Evolutionary conservation across 371 early-diverging fungal species (phyloP).

Genomic region (Mortierella sp.): DNA sequence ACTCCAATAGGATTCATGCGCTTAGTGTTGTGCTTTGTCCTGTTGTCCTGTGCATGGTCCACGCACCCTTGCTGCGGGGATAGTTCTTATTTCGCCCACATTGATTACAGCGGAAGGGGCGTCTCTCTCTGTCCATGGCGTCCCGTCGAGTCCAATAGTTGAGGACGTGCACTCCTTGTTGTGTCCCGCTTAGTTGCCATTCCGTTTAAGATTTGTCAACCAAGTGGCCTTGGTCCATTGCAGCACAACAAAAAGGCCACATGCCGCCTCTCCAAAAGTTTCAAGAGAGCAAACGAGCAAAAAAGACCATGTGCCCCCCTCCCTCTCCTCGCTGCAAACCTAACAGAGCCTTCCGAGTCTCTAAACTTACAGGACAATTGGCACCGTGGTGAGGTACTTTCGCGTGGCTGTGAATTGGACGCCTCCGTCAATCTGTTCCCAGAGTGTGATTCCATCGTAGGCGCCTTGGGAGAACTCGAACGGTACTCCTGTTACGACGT

Average conservation of each 20-base stretch:
- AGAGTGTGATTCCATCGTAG: constrained; percentile 93
- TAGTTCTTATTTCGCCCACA: too few relatives aligned
- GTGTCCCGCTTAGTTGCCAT: neutral
- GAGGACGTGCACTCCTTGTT: constrained; percentile 2
- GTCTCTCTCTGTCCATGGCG: too few relatives aligned
- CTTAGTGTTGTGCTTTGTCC: too few relatives aligned
- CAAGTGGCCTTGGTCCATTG: neutral
- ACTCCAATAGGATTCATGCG: too few relatives aligned
- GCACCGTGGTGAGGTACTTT: constrained; percentile 93
- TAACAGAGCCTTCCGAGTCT: neutral
- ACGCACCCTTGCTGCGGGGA: too few relatives aligned
- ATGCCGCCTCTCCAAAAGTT: neutral
- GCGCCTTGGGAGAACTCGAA: constrained; percentile 95
- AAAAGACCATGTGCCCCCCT: neutral
- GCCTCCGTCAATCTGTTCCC: constrained; percentile 99
- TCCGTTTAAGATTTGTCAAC: constrained; percentile 12
- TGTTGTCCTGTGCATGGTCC: too few relatives aligned
- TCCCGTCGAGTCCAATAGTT: too few relatives aligned
- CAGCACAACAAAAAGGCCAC: constrained; percentile 1
- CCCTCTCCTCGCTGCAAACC: neutral
- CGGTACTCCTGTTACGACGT: constrained; percentile 95
- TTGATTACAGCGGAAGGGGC: too few relatives aligned
- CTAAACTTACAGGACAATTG: constrained; percentile 87
- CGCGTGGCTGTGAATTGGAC: constrained; percentile 97
- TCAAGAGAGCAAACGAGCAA: neutral